phyloP scores from a whole-genome alignment of 2,329 filamentous ascomycete species.

The Escovopsis weberi region DNA sequence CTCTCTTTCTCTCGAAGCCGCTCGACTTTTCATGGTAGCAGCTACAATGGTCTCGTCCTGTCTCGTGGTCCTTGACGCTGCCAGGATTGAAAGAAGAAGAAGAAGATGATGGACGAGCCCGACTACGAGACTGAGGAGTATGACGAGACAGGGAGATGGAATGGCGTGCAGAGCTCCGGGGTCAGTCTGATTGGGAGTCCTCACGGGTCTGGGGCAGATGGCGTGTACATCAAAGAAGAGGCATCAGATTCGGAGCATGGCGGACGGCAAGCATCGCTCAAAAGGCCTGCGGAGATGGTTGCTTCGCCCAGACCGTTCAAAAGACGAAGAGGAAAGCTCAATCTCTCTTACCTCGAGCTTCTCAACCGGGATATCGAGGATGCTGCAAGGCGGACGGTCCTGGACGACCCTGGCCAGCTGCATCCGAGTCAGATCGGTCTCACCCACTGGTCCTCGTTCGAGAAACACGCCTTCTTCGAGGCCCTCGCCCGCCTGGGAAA shows the following conservation, averaged over 20 bases:
- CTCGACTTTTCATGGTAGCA: background rate
- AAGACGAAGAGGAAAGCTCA: slow-evolving; percentile 28
- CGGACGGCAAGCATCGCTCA: slow-evolving; percentile 10
- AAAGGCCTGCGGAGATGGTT: slow-evolving; percentile 15
- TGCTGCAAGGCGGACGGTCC: slow-evolving; percentile 24
- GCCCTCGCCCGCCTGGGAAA: slow-evolving; percentile 49
- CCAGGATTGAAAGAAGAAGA: slow-evolving; percentile 15
- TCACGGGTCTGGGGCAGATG: background rate
- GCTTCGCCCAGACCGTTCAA: slow-evolving; percentile 25
- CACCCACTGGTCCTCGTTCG: slow-evolving; percentile 52
- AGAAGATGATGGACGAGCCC: slow-evolving; percentile 5
- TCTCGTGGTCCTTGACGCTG: slow-evolving; percentile 8
- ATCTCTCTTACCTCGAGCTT: slow-evolving; percentile 31
- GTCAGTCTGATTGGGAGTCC: background rate
- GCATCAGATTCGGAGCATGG: slow-evolving; percentile 1
- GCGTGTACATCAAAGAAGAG: slow-evolving; percentile 1
- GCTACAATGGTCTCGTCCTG: slow-evolving; percentile 16
- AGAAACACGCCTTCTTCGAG: slow-evolving; percentile 59
- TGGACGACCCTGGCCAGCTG: slow-evolving; percentile 18
- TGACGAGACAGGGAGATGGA: background rate
- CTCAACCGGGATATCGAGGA: slow-evolving; percentile 46
- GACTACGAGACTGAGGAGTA: slow-evolving; percentile 9
- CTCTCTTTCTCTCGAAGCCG: background rate
- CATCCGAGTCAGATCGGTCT: slow-evolving; percentile 48
- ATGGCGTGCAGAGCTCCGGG: background rate